phyloP scores from a whole-genome alignment of 192 early-diverging fungal species.

The Backusella circina region DNA sequence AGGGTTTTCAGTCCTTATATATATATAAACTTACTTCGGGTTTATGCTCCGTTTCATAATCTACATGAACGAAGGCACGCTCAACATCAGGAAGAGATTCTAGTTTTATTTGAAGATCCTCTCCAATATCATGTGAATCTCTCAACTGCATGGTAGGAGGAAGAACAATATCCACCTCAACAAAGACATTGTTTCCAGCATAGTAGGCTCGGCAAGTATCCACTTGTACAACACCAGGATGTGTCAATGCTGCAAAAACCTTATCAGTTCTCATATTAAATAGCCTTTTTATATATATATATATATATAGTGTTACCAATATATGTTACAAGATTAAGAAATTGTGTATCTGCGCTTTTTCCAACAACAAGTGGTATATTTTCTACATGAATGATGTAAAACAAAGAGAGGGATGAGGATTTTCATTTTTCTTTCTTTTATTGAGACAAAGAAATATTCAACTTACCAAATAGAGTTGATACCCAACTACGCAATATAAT shows the following conservation, averaged over 20 bases:
- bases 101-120: conserved; percentile 84
- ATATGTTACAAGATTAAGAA: conserved; percentile 85
- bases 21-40: conserved; percentile 49
- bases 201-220: conserved; percentile 86
- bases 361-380: conserved; percentile 78
- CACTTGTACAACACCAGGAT: conserved; percentile 63
- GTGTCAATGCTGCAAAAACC: conserved; percentile 58
- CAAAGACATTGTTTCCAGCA: conserved; percentile 84
- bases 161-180: conserved; percentile 96
- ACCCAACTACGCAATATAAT: conserved; percentile 70
- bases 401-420: neutral
- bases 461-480: conserved; percentile 52
- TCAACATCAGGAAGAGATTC: conserved; percentile 85
- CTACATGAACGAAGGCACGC: conserved; percentile 90
- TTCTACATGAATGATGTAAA: conserved; percentile 37
- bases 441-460: neutral
- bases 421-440: neutral
- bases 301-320: conserved; percentile 43
- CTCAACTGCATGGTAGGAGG: conserved; percentile 75
- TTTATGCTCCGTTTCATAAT: conserved; percentile 86
- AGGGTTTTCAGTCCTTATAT: neutral
- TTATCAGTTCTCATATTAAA: neutral
- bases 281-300: neutral
- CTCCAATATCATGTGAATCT: conserved; percentile 91
- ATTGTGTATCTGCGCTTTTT: conserved; percentile 72